A percentile compares a stretch with the other conserved stretches of the same genome.
These are phyloP conservation scores for Spathaspora passalidarum DNA, from an alignment of 805 yeast species.

Conservation along the genomic window DNA sequence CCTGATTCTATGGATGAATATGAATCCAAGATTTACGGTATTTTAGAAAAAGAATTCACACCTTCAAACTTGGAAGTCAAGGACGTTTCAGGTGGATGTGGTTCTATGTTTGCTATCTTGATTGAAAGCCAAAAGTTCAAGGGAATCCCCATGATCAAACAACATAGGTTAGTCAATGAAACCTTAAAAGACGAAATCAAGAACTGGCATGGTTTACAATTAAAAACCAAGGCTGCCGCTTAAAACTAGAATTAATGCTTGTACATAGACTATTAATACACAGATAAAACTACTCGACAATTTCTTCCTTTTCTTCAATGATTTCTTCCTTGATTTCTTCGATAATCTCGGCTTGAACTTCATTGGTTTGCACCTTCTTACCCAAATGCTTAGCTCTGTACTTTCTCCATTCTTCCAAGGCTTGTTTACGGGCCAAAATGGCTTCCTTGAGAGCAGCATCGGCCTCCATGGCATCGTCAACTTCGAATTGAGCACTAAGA, in stretches of 20 bases:
- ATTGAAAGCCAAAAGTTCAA: constrained; percentile 72
- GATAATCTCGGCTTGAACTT: constrained; percentile 50
- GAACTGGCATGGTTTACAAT: constrained; percentile 93
- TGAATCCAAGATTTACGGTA: constrained; percentile 60
- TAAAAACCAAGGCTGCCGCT: constrained; percentile 54
- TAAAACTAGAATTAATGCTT: neutral
- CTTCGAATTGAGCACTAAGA: constrained; percentile 91
- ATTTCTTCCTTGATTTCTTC: constrained; percentile 80
- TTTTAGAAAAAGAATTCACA: constrained; percentile 50
- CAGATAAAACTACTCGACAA: constrained; percentile 42
- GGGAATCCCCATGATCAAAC: constrained; percentile 82
- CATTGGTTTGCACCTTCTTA: constrained; percentile 39
- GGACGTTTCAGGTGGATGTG: constrained; percentile 93
- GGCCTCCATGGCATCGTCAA: constrained; percentile 93
- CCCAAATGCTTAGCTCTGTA: constrained; percentile 57
- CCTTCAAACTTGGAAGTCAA: constrained; percentile 66
- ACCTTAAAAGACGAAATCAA: constrained; percentile 78
- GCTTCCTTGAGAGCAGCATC: constrained; percentile 87
- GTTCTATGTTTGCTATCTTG: constrained; percentile 92
- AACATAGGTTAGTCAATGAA: constrained; percentile 85
- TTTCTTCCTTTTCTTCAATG: constrained; percentile 68
- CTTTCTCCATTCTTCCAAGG: constrained; percentile 79
- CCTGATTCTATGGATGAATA: constrained; percentile 47
- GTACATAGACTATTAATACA: neutral
- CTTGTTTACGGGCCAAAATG: constrained; percentile 76